Evolutionary conservation across 192 early-diverging fungal genomes (phyloP).

Genomic region (Kickxella alabastrina): DNA sequence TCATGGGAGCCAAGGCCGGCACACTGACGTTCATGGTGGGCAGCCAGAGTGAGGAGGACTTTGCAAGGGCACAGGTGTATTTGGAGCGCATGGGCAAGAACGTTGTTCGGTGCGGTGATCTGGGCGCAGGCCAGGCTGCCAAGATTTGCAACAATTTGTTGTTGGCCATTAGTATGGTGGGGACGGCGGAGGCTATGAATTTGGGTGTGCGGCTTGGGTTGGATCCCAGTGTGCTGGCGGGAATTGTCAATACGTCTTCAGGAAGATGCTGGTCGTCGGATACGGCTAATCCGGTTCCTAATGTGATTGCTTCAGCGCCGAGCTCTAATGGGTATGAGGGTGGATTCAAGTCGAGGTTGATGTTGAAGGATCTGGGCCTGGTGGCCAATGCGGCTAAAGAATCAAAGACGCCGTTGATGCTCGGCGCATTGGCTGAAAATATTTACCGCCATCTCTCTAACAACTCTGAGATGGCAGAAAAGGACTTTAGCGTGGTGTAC

Average conservation of each 20-base stretch:
- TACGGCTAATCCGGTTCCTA: slow-evolving; percentile 86
- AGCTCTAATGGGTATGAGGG: slow-evolving; percentile 76
- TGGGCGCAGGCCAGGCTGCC: slow-evolving; percentile 85
- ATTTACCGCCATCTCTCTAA: slow-evolving; percentile 75
- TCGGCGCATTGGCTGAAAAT: slow-evolving; percentile 75
- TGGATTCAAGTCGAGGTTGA: slow-evolving; percentile 84
- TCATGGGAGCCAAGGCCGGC: slow-evolving; percentile 78
- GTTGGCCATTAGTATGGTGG: slow-evolving; percentile 91
- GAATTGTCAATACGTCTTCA: slow-evolving; percentile 84
- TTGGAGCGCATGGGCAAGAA: slow-evolving; percentile 83
- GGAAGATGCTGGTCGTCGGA: slow-evolving; percentile 94
- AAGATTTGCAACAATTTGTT: slow-evolving; percentile 99
- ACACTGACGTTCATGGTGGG: slow-evolving; percentile 98
- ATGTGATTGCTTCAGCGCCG: slow-evolving; percentile 74
- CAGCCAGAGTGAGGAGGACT: slow-evolving; percentile 53
- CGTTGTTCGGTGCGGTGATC: slow-evolving; percentile 77
- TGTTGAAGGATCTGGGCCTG: slow-evolving; percentile 91
- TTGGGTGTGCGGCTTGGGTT: slow-evolving; percentile 84
- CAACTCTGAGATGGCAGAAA: slow-evolving; percentile 60
- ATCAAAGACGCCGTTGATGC: slow-evolving; percentile 67
- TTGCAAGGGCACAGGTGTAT: slow-evolving; percentile 60
- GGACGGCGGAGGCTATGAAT: slow-evolving; percentile 87
- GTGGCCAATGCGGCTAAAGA: slow-evolving; percentile 85
- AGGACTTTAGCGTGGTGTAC: slow-evolving; percentile 84
- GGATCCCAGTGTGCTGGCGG: slow-evolving; percentile 76